Percentiles rank a stretch among this genome's conserved stretches.
phyloP scores from a whole-genome alignment of 352 stramenopile species.

The Nothophytophthora sp. region DNA sequence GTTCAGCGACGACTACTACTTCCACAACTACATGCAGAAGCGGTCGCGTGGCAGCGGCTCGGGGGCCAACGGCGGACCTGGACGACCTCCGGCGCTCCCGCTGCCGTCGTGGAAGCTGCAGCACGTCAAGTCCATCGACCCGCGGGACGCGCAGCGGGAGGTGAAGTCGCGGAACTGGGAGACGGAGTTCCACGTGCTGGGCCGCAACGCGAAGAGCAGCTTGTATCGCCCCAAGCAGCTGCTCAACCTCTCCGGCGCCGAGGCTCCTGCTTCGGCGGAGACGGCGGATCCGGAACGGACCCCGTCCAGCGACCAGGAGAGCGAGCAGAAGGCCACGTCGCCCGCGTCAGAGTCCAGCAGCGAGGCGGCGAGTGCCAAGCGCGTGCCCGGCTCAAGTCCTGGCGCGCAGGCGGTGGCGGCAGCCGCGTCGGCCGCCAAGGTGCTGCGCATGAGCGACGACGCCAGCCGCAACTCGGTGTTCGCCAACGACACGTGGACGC shows the following conservation, averaged over 20 bases:
- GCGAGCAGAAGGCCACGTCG: constrained; percentile 8
- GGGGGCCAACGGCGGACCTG: constrained; percentile 25
- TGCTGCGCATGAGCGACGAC: constrained; percentile 57
- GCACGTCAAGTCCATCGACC: constrained; percentile 80
- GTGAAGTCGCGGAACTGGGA: constrained; percentile 80
- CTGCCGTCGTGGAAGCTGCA: constrained; percentile 84
- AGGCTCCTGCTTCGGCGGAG: constrained; percentile 10
- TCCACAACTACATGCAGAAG: constrained; percentile 86
- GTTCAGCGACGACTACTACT: constrained; percentile 91
- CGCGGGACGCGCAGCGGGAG: constrained; percentile 53
- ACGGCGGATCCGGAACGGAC: constrained; percentile 20
- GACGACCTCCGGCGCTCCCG: constrained; percentile 36
- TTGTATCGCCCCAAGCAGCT: constrained; percentile 77
- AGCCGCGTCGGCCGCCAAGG: constrained; percentile 36
- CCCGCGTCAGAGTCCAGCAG: constrained; percentile 23
- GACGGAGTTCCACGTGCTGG: constrained; percentile 69
- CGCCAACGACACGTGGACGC: constrained; percentile 66
- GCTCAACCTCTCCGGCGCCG: constrained; percentile 42
- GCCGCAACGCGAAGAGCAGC: constrained; percentile 76
- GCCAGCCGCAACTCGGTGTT: constrained; percentile 66
- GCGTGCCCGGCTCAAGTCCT: constrained; percentile 22
- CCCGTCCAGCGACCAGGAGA: constrained; percentile 10
- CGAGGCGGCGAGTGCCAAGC: constrained; percentile 21
- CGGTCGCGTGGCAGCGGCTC: constrained; percentile 44
- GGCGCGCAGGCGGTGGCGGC: constrained; percentile 24